Base-by-base conservation (phyloP, 2,329 filamentous ascomycete species). In the Penicillium oxalicum region DNA sequence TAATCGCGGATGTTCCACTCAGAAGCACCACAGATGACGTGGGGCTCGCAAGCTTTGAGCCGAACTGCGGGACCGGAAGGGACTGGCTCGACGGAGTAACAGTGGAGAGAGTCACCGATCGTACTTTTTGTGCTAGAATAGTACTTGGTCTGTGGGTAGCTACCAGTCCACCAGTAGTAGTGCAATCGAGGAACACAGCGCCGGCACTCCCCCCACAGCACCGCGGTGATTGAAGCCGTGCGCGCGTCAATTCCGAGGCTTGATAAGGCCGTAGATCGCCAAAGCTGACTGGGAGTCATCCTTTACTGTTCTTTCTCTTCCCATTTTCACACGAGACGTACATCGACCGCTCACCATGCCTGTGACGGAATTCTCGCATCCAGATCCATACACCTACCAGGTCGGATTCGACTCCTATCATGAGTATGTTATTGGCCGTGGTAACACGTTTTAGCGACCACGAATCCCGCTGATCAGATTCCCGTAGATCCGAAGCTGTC, bases 331-430 rank as follows among this genome's bases (percentile, higher is more conserved):
- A 29, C 29, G 11, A 7, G 8, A 32, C 29, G 8, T 32, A 32
- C 29, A 11, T 13, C 38, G 50, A 24, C 42, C 34, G 40, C 29
- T 40, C 57, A 66, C 47, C 37, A 87, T 87, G 83, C 83, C 83
- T 56, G 75, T 78, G 61, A 84, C 82, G 29, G 69, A 78, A 12
- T 86, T 87, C 72, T 74, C 68, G 41, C 75, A 78, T 50, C 74
- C 77, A 35, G 83, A 87, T 65, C 83, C 80, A 56, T 93, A 93
- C 74, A 76, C 74, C 50, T 93, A 93, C 69, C 84, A 83, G 62
- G 87, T 83, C 73, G 88, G 88, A 67, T 91, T 93, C 74, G 79
- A 80, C 67, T 82, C 77, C 41, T 84, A 91, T 65, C 80, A 89
- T 67, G 86, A 91, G 86, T 90, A 71, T 59, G 81, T 69, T 9